These are phyloP conservation scores for Stylonectria norvegica DNA, from an alignment of 2,329 filamentous ascomycete genomes.

Conservation along the genomic window DNA sequence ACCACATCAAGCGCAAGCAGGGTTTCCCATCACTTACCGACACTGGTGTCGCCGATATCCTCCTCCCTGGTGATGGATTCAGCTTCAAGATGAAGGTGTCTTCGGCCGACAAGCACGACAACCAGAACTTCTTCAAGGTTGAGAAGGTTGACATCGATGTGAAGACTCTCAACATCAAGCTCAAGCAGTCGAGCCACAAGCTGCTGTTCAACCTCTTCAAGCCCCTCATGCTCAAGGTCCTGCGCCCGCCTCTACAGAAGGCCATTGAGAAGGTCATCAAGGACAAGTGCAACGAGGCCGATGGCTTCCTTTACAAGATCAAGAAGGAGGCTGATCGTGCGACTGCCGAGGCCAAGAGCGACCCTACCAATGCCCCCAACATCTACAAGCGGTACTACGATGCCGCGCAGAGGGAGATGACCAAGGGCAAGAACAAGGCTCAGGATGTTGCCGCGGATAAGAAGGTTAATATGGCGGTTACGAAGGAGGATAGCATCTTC, in stretches of 20 bases:
- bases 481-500: conserved; percentile 86
- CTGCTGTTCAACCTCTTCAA: conserved; percentile 82
- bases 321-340: conserved; percentile 80
- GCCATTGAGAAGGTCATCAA: conserved; percentile 85
- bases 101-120: conserved; percentile 71
- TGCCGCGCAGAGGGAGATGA: conserved; percentile 69
- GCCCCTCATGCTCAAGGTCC: conserved; percentile 76
- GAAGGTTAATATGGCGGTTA: conserved; percentile 54
- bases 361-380: conserved; percentile 73
- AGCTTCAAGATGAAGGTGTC: conserved; percentile 89
- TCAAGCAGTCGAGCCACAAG: conserved; percentile 96
- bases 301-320: conserved; percentile 69
- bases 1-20: conserved; percentile 91
- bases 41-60: conserved; percentile 82
- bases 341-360: conserved; percentile 49
- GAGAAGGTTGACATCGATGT: conserved; percentile 83
- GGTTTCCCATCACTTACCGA: conserved; percentile 89
- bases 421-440: conserved; percentile 76
- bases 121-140: conserved; percentile 88
- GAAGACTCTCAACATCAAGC: conserved; percentile 78
- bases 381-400: conserved; percentile 82
- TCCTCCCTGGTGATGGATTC: conserved; percentile 82
- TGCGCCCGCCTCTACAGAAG: conserved; percentile 83
- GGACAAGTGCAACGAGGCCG: conserved; percentile 73
- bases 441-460: conserved; percentile 59